Evolutionary conservation across 768 basidiomycete genomes (phyloP).

Genomic region (Boletales sp.): DNA sequence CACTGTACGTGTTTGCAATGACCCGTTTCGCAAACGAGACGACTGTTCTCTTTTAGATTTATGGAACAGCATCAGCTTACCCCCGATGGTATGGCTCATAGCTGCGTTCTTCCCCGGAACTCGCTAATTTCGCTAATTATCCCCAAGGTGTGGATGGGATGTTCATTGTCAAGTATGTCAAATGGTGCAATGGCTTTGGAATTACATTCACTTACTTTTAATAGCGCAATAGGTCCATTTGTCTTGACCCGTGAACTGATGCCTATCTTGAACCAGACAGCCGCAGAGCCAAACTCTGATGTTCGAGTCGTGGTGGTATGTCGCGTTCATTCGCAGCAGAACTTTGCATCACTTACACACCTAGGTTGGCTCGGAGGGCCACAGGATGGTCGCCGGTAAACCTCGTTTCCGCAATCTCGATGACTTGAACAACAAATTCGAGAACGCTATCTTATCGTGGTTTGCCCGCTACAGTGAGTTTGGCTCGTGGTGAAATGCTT

Average conservation of each 20-base stretch:
- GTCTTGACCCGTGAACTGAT: conserved; percentile 53
- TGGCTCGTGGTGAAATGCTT: rapidly evolving
- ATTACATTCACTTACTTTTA: neutral
- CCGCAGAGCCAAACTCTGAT: conserved; percentile 44
- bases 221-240: conserved; percentile 51
- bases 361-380: conserved; percentile 34
- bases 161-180: conserved; percentile 44
- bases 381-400: conserved; percentile 19
- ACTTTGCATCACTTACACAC: neutral
- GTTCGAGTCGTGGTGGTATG: conserved; percentile 60
- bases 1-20: conserved; percentile 32
- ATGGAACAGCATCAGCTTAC: conserved; percentile 18
- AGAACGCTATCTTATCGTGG: conserved; percentile 9
- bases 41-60: conserved; percentile 15
- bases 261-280: conserved; percentile 50
- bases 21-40: neutral
- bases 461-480: conserved; percentile 33
- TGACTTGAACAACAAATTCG: conserved; percentile 36
- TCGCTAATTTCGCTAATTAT: neutral
- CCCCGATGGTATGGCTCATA: conserved; percentile 22
- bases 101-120: neutral
- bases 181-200: neutral
- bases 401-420: conserved; percentile 29
- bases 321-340: neutral
- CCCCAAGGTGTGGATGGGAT: conserved; percentile 35